Evolutionary conservation across 306 rosid species (phyloP), one percentile per base, ranked within the genome.

Genomic region (Argentina anserina): DNA sequence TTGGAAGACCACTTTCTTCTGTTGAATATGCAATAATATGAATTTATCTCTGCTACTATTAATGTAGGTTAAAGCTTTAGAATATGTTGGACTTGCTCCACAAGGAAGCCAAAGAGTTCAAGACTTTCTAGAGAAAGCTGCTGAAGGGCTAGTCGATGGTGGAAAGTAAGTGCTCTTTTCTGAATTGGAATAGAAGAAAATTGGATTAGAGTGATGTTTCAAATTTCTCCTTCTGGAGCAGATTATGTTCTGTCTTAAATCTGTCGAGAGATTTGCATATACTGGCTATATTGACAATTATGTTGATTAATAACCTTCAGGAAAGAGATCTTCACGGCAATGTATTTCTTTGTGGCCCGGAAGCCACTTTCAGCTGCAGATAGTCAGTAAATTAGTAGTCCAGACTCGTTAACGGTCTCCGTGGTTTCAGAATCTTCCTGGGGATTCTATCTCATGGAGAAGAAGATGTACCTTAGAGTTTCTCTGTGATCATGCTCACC

Each of bases 71-170:
- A 94, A 83, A 89, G 78, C 64, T 55, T 72, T 94, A 28, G 99
- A 91, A 79, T 87, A 49, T 77, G 73, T 81, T 73, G 85, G 97
- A 76, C 77, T 94, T 53, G 99, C 99, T 61, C 99, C 99, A 31
- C 81, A 83, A 82, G 99, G 99, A 67, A 94, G 99, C 81, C 90
- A 52, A 72, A 88, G 97, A 77, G 97, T 94, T 81, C 99, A 94
- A 83, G 82, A 84, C 53, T 91, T 94, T 73, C 89, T 91, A 20
- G 97, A 91, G 88, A 79, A 90, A 78, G 99, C 99, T 61, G 96
- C 97, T 26, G 97, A 84, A 76, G 96, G 95, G 55, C 90, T 94
- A 18, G 97, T 89, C 56, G 99, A 79, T 70, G 99, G 99, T 43
- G 99, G 96, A 91, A 91, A 90, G 99, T 94, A 85, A 91, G 97